These are phyloP conservation scores for Fagus sylvatica DNA, from an alignment of 306 rosid genomes.

Conservation along the genomic window DNA sequence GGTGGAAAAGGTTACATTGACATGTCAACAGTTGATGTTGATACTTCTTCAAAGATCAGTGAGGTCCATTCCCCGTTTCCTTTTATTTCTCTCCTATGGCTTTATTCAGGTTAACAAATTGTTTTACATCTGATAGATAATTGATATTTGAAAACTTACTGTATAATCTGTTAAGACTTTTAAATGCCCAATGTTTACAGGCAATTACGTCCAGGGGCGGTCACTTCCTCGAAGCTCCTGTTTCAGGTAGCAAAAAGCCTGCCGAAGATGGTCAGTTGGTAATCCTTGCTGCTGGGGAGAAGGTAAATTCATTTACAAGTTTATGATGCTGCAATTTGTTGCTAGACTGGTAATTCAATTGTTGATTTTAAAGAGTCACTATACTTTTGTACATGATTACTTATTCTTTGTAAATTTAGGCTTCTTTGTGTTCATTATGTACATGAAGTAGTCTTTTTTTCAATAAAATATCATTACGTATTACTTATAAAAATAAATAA, in stretches of 20 bases:
- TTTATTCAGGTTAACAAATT: not conserved
- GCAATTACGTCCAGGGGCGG: constrained; percentile 66
- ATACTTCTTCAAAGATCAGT: constrained; percentile 61
- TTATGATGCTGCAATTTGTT: not conserved
- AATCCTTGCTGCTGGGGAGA: constrained; percentile 82
- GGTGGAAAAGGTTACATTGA: constrained; percentile 69
- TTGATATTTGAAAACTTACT: not conserved
- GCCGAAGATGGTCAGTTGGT: constrained; percentile 97
- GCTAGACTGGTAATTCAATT: not conserved
- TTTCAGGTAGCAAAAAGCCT: constrained; percentile 98
- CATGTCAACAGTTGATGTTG: constrained; percentile 84
- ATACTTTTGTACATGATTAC: too few species aligned
- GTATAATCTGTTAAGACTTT: constrained; percentile 6
- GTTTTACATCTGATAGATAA: constrained; percentile 9
- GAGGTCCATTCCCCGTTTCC: constrained; percentile 47
- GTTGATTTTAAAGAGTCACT: too few species aligned
- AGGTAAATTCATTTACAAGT: constrained; percentile 39
- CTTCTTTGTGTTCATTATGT: too few species aligned
- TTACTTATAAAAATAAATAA: too few species aligned
- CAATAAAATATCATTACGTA: too few species aligned
- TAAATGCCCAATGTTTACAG: constrained; percentile 40
- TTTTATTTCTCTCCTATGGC: not conserved
- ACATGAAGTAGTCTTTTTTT: too few species aligned
- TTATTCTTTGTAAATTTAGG: too few species aligned
- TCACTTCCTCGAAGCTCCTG: constrained; percentile 83